phyloP scores from a whole-genome alignment of 2,329 filamentous ascomycete genomes.

The Gnomoniopsis sp. region DNA sequence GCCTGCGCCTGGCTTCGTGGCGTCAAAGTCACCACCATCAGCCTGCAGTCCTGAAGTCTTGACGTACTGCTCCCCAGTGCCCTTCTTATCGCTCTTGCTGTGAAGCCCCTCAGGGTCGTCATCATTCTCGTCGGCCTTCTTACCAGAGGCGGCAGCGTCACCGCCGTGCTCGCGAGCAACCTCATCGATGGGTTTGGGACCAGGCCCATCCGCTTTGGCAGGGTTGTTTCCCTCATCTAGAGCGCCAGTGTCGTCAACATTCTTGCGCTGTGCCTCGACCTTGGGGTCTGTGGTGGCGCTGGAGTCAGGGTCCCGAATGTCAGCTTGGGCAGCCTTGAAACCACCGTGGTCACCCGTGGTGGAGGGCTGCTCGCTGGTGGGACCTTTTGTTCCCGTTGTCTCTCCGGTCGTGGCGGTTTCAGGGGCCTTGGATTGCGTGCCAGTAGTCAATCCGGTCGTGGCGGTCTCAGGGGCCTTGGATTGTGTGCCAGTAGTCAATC shows the following conservation, averaged over 20 bases:
- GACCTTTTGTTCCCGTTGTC: slow-evolving; percentile 6
- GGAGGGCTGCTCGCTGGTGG: slow-evolving; percentile 26
- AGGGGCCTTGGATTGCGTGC: background rate
- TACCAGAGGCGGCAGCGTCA: slow-evolving; percentile 24
- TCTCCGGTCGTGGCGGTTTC: background rate
- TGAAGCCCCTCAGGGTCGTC: slow-evolving; percentile 23
- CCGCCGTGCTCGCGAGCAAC: slow-evolving; percentile 32
- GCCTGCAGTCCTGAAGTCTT: slow-evolving; percentile 56
- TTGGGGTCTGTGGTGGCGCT: slow-evolving; percentile 31
- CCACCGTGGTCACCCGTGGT: slow-evolving; percentile 23
- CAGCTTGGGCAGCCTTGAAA: slow-evolving; percentile 32
- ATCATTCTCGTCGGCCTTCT: background rate
- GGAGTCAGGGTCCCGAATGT: slow-evolving; percentile 35
- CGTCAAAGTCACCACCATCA: slow-evolving; percentile 68
- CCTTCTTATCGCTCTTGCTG: slow-evolving; percentile 35
- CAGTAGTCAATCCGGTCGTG: slow-evolving; percentile 3
- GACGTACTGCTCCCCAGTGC: slow-evolving; percentile 55
- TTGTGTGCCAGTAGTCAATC: background rate
- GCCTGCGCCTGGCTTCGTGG: slow-evolving; percentile 59
- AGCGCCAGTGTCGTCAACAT: slow-evolving; percentile 33
- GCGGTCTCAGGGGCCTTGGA: background rate
- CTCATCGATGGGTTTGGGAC: slow-evolving; percentile 38
- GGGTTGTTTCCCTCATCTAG: slow-evolving; percentile 31
- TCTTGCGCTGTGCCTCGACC: slow-evolving; percentile 24
- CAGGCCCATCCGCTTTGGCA: slow-evolving; percentile 36